Evolutionary conservation across 2,329 filamentous ascomycete species (phyloP), one percentile per base, ranked within the genome.

Genomic region (Botrytis squamosa): DNA sequence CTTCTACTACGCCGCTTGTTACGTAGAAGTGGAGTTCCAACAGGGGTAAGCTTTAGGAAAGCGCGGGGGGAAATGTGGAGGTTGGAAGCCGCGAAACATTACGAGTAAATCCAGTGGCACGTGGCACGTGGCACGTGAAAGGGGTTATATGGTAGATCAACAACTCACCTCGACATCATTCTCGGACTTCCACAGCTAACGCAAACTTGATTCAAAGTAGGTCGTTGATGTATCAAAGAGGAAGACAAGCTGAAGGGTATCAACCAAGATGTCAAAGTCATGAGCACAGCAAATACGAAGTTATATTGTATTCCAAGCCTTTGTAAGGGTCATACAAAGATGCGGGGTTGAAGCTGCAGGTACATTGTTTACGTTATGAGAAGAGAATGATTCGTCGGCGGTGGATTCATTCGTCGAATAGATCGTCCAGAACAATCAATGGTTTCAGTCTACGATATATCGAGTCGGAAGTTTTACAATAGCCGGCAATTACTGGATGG

Each of bases 321-420:
- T 65, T 57, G 46, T 72, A 38, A 68, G 46, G 67, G 57, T 64
- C 22, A 59, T 59, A 57, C 55, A 71, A 73, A 71, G 44, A 40
- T 73, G 72, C 72, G 72, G 72, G 72, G 72, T 72, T 64, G 44
- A 38, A 63, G 71, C 65, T 70, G 65, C 65, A 70, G 65, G 65
- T 52, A 63, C 65, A 52, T 33, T 33, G 42, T 52, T 62, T 64
- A 52, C 60, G 59, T 66, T 71, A 33, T 42, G 3, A 33, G 66
- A 62, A 38, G 9, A 57, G 25, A 42, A 57, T 42, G 49, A 57
- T 57, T 57, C 66, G 49, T n/a, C 38, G 66, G 25, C 16, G 18
- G 38, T 5, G 25, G 25, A 68, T n/a, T 57, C 22, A 55, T n/a
- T 57, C 29, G n/a, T 29, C 40, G 14, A 29, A 29, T n/a, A 8